Evolutionary conservation across 352 stramenopile genomes (phyloP), one percentile per base, ranked within the genome.

Genomic region (Pythium dissotocum): DNA sequence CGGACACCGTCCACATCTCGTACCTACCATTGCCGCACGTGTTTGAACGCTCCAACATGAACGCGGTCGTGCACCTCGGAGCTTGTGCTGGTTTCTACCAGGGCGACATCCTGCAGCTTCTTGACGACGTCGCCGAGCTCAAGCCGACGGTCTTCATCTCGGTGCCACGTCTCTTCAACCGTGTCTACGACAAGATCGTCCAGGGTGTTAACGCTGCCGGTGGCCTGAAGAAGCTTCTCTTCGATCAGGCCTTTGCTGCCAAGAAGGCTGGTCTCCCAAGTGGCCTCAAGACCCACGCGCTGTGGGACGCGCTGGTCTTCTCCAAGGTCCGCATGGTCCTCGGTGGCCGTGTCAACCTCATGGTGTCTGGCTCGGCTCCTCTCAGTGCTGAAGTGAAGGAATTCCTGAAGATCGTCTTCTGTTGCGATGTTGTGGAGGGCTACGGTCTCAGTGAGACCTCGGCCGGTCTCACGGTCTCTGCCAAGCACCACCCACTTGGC

Each of bases 1-100:
- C 69, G 3, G 80, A 73, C 7, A 94, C 98, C 74, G 82, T 98
- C 28, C 95, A 99, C 71, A 77, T 99, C 38, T 98, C 89, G 32
- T 99, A 99, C 75, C 78, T 99, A 61, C 97, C 97, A 14, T 72
- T 99, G 51, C 87, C 97, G 0, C 97, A 99, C 77, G 97, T 99
- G 58, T 98, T 98, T 69, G 97, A 99, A 79, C 84, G 97, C 12
- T 80, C 90, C 21, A 24, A 24, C 8, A 83, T 98, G 21, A 90
- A 97, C 8, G 85, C 79, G 12, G 82, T 84, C 6, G 82, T 99
- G 82, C 71, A 65, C 91, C 76, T 24, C 21, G 56, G 97, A 83
- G 70, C 93, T 69, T 38, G 86, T 76, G 35, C 86, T 83, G 54
- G 80, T 0, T 91, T 89, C 56, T 91, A 83, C 70, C 87, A 95